Percentiles rank a stretch among this genome's conserved stretches.
phyloP scores from a whole-genome alignment of 2,329 filamentous ascomycete genomes.

The Bipolaris sorokiniana region DNA sequence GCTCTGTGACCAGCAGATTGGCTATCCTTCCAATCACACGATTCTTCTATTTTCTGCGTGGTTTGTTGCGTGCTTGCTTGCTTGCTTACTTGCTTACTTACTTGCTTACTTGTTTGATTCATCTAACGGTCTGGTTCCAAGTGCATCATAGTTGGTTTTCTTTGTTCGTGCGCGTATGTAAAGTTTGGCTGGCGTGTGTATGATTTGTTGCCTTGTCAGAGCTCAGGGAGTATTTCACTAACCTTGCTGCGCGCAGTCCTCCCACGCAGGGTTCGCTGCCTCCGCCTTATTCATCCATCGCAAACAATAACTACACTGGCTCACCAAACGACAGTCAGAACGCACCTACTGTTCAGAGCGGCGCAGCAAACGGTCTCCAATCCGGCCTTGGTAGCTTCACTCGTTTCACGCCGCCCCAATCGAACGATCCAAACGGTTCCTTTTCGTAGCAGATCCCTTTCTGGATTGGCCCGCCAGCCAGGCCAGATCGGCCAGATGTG shows the following conservation, averaged over 20 bases:
- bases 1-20: conserved; percentile 41
- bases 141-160: conserved; percentile 10
- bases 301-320: conserved; percentile 4
- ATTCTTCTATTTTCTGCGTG: conserved; percentile 38
- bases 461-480: conserved; percentile 3
- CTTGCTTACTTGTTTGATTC: conserved; percentile 32
- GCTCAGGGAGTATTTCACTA: conserved; percentile 1
- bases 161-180: conserved; percentile 7
- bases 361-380: not conserved
- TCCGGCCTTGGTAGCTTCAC: not conserved
- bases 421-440: conserved; percentile 12
- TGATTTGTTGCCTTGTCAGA: conserved; percentile 4
- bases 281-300: conserved; percentile 9
- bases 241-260: conserved; percentile 2
- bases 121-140: conserved; percentile 25
- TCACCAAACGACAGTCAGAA: conserved; percentile 4
- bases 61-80: conserved; percentile 36
- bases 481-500: conserved; percentile 4
- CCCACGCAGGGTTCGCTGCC: conserved; percentile 5
- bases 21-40: conserved; percentile 48
- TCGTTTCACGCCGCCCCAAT: conserved; percentile 5
- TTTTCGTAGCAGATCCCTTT: conserved; percentile 23
- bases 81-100: too few relatives aligned
- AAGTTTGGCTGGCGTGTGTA: conserved; percentile 2
- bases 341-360: not conserved